Conservation (phyloP, 1,284 basidiomycete species). For the Ganoderma resinaceum region DNA sequence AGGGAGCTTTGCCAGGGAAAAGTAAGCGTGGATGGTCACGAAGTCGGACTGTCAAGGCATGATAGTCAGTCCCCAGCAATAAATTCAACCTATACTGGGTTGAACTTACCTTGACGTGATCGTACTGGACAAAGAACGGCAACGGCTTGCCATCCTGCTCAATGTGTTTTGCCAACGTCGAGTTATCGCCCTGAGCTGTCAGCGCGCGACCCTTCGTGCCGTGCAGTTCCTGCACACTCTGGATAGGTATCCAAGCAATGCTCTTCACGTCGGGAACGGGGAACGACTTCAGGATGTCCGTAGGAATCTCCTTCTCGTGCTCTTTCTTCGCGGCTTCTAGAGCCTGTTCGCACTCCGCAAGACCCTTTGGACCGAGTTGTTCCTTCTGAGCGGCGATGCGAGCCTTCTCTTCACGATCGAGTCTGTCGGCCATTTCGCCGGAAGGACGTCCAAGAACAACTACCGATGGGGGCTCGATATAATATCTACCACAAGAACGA, state of each 20-base stretch:
- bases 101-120: constrained; percentile 76
- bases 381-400: constrained; percentile 78
- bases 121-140: constrained; percentile 94
- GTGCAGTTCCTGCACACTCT: constrained; percentile 76
- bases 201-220: constrained; percentile 48
- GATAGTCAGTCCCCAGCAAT: background rate
- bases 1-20: constrained; percentile 79
- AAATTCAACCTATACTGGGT: background rate
- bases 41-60: constrained; percentile 80
- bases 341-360: constrained; percentile 73
- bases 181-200: constrained; percentile 30
- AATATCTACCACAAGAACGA: constrained; percentile 63
- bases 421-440: constrained; percentile 79
- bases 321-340: constrained; percentile 88
- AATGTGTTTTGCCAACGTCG: constrained; percentile 69
- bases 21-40: constrained; percentile 80
- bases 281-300: constrained; percentile 83
- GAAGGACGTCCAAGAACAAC: constrained; percentile 91
- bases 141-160: constrained; percentile 72
- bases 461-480: constrained; percentile 73
- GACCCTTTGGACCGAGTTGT: constrained; percentile 81
- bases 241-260: constrained; percentile 95
- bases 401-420: constrained; percentile 85
- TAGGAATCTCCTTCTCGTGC: constrained; percentile 87
- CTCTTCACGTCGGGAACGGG: constrained; percentile 88